Conservation (phyloP, 208 protist genomes). For the Acanthamoeba rhysodes region DNA sequence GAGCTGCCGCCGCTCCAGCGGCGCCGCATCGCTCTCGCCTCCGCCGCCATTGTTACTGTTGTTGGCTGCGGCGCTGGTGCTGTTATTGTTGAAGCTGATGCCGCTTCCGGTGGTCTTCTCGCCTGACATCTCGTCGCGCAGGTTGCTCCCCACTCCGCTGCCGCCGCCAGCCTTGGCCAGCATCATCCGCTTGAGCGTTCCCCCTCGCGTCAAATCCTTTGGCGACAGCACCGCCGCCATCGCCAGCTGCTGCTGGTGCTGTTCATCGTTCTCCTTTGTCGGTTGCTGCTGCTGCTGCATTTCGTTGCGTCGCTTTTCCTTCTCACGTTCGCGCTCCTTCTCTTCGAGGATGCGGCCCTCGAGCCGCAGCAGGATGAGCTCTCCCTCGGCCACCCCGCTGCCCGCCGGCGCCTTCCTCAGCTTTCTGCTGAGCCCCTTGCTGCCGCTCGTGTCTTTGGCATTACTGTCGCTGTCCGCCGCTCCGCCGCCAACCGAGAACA, state of each 20-base stretch:
- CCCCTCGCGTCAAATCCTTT: background rate
- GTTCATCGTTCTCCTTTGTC: background rate
- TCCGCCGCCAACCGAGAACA: too few relatives aligned
- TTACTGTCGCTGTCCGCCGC: background rate
- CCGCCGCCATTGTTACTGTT: background rate
- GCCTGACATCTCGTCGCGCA: background rate
- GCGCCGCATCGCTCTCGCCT: background rate
- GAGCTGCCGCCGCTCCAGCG: background rate
- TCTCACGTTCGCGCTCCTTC: background rate
- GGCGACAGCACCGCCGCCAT: background rate
- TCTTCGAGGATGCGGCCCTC: background rate
- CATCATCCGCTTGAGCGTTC: slow-evolving; percentile 26
- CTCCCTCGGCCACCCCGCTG: background rate
- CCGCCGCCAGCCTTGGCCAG: background rate
- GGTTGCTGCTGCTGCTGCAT: background rate
- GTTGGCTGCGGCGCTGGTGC: background rate
- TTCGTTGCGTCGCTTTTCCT: background rate
- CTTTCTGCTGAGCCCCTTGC: background rate
- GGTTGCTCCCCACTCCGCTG: background rate
- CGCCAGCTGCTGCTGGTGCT: background rate
- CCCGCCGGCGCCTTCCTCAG: background rate
- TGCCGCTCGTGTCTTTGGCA: background rate
- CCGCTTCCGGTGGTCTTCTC: too few relatives aligned
- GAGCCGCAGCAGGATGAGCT: background rate
- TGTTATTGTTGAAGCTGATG: too few relatives aligned